phyloP scores from a whole-genome alignment of 305 asterid genomes.

The Fraxinus ornus region DNA sequence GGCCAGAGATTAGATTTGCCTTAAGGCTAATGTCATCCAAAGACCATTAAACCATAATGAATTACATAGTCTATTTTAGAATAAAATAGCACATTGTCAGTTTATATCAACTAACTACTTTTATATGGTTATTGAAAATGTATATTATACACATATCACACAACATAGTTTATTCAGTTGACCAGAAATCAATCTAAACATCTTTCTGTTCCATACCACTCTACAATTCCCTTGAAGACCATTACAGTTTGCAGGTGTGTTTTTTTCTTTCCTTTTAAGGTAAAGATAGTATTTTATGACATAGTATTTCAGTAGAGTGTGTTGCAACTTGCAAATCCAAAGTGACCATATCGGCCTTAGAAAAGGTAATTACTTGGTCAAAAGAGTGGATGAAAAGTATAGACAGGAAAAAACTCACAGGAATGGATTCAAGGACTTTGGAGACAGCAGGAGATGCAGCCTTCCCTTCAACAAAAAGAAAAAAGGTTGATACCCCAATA shows the following conservation, averaged over 20 bases:
- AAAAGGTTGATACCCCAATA: conserved; percentile 43
- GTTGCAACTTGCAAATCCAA: not conserved
- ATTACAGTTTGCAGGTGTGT: not conserved
- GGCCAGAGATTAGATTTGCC: not conserved
- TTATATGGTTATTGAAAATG: not conserved
- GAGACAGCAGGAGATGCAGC: conserved; percentile 41
- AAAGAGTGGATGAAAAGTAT: not conserved
- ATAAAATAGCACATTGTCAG: not conserved
- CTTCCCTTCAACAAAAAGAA: conserved; percentile 53
- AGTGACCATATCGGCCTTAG: not conserved
- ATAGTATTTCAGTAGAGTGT: not conserved
- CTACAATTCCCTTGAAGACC: not conserved
- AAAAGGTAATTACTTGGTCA: not conserved
- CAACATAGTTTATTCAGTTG: not conserved
- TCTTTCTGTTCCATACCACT: not conserved
- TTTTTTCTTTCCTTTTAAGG: not conserved
- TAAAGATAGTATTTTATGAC: not conserved
- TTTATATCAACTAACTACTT: not conserved
- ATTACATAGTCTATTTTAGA: not conserved
- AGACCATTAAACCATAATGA: not conserved
- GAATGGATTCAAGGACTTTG: conserved; percentile 44
- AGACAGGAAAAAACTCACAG: conserved; percentile 34
- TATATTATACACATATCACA: not conserved
- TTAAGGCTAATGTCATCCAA: not conserved
- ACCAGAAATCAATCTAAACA: not conserved